A percentile compares a stretch with the other conserved stretches of the same genome.
Conservation (phyloP, 192 early-diverging fungal genomes). For the Backusella liffmaniae region DNA sequence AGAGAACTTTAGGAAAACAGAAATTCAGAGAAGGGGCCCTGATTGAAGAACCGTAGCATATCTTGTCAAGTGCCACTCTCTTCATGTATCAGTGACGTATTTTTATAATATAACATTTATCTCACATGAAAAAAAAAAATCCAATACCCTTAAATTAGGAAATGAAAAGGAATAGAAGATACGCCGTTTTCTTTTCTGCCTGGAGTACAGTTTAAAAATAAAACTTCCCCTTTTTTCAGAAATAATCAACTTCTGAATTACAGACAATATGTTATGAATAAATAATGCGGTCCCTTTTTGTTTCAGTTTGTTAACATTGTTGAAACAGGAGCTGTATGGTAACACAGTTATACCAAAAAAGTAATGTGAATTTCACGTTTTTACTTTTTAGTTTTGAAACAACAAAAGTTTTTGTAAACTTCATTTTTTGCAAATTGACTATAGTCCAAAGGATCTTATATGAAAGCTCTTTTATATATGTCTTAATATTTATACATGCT, state of each 20-base stretch:
- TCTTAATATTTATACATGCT: not conserved
- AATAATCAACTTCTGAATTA: not conserved
- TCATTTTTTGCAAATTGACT: not conserved
- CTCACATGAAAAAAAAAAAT: constrained; percentile 6
- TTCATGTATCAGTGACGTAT: not conserved
- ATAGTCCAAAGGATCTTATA: not conserved
- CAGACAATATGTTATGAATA: not conserved
- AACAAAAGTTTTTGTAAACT: not conserved
- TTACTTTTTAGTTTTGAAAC: not conserved
- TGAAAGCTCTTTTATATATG: not conserved
- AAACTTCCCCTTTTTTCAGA: not conserved
- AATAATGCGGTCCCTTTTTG: not conserved
- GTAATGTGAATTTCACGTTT: not conserved
- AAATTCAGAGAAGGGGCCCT: not conserved
- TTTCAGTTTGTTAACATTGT: not conserved
- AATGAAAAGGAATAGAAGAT: not conserved
- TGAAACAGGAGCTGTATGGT: not conserved
- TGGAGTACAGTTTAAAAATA: not conserved
- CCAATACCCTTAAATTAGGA: not conserved
- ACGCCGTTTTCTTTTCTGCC: not conserved
- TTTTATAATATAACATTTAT: not conserved
- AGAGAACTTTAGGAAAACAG: not conserved
- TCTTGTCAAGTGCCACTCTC: not conserved
- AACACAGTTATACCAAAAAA: not conserved
- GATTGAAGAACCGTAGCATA: not conserved